phyloP scores from a whole-genome alignment of 805 yeast species.

The Kockiozyma suomiensis region DNA sequence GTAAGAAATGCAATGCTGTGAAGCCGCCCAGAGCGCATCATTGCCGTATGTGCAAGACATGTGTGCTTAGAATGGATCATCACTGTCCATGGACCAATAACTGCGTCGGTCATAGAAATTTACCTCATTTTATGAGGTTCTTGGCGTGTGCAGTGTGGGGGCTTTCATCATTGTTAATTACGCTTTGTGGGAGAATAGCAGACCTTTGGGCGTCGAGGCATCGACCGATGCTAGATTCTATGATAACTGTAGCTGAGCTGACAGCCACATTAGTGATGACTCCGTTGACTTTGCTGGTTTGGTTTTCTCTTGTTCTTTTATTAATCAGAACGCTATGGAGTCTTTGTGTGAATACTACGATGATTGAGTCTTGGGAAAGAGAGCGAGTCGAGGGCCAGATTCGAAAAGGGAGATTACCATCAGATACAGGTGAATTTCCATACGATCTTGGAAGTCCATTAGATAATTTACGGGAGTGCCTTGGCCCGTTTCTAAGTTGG shows the following conservation, averaged over 20 bases:
- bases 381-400: slow-evolving; percentile 76
- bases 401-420: slow-evolving; percentile 40
- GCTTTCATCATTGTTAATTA: slow-evolving; percentile 46
- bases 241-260: slow-evolving; percentile 60
- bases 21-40: slow-evolving; percentile 89
- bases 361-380: slow-evolving; percentile 89
- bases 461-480: slow-evolving; percentile 53
- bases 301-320: slow-evolving; percentile 60
- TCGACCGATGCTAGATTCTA: slow-evolving; percentile 43
- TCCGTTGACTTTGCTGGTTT: slow-evolving; percentile 61
- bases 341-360: slow-evolving; percentile 70
- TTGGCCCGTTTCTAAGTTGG: slow-evolving; percentile 73
- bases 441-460: slow-evolving; percentile 73
- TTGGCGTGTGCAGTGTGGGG: slow-evolving; percentile 58
- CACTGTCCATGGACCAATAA: slow-evolving; percentile 94
- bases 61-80: slow-evolving; percentile 91
- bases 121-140: slow-evolving; percentile 80
- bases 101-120: slow-evolving; percentile 79
- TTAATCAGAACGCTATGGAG: slow-evolving; percentile 62
- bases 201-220: slow-evolving; percentile 47
- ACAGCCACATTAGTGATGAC: slow-evolving; percentile 56
- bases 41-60: slow-evolving; percentile 65
- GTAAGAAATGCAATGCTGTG: slow-evolving; percentile 61
- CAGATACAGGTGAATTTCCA: slow-evolving; percentile 60
- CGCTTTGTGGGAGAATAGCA: slow-evolving; percentile 48